Conservation (phyloP, 192 early-diverging fungal species). For the Helicostylum pulchrum region DNA sequence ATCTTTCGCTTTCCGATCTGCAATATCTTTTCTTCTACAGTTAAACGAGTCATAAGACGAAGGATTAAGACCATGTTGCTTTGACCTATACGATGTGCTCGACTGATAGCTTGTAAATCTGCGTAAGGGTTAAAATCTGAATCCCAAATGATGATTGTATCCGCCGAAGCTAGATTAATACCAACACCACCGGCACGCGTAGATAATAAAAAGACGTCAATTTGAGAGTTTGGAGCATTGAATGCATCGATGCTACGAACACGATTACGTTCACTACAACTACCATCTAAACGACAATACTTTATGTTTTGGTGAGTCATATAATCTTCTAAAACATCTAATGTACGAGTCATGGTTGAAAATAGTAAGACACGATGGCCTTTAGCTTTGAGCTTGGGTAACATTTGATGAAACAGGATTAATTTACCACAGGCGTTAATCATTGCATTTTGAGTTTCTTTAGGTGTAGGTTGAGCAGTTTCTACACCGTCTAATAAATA, state of each 20-base stretch:
- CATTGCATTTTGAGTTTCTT: conserved; percentile 47
- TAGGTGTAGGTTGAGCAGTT: conserved; percentile 24
- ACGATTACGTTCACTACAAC: conserved; percentile 44
- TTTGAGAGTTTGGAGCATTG: conserved; percentile 57
- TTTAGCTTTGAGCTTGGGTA: conserved; percentile 55
- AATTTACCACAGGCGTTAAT: conserved; percentile 68
- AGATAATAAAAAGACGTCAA: conserved; percentile 65
- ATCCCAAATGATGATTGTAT: conserved; percentile 74
- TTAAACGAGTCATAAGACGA: conserved; percentile 60
- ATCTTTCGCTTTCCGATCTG: conserved; percentile 75
- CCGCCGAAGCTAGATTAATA: conserved; percentile 70
- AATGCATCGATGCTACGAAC: conserved; percentile 62
- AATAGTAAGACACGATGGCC: conserved; percentile 77
- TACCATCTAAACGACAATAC: conserved; percentile 69
- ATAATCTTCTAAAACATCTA: conserved; percentile 81
- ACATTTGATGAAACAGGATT: conserved; percentile 60
- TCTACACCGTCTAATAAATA: conserved; percentile 61
- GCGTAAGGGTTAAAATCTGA: conserved; percentile 72
- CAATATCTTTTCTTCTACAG: conserved; percentile 64
- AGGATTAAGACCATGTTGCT: conserved; percentile 60
- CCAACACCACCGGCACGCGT: conserved; percentile 78
- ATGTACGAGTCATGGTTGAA: conserved; percentile 71
- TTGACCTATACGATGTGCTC: conserved; percentile 77
- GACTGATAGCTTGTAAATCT: conserved; percentile 70
- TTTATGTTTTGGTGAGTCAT: conserved; percentile 49